phyloP scores from a whole-genome alignment of 1,284 basidiomycete species.

The Mycosarcoma mackinlayi region DNA sequence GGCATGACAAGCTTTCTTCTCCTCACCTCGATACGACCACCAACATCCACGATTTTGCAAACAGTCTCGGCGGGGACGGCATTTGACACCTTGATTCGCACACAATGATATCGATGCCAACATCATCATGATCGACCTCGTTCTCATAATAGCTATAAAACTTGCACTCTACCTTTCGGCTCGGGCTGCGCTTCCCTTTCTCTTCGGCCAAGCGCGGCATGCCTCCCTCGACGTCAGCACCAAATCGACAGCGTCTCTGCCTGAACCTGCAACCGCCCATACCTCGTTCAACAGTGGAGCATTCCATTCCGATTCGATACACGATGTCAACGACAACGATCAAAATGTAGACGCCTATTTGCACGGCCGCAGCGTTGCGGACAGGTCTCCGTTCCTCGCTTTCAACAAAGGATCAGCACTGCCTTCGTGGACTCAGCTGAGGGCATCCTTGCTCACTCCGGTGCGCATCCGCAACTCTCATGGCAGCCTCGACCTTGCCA shows the following conservation, averaged over 20 bases:
- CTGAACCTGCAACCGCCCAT: constrained; percentile 28
- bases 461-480: constrained; percentile 28
- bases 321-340: constrained; percentile 30
- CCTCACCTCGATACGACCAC: no score
- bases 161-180: constrained; percentile 39
- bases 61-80: no score
- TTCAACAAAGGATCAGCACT: constrained; percentile 18
- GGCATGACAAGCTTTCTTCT: no score
- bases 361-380: constrained; percentile 10
- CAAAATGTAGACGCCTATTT: no score
- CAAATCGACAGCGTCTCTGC: constrained; percentile 12
- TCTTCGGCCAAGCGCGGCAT: constrained; percentile 60
- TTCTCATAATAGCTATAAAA: constrained; percentile 42
- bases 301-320: constrained; percentile 22
- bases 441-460: constrained; percentile 19
- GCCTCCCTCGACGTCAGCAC: constrained; percentile 54
- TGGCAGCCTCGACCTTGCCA: constrained; percentile 32
- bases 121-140: constrained; percentile 26
- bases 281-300: background rate
- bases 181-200: constrained; percentile 51
- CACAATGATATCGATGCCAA: constrained; percentile 8
- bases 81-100: background rate
- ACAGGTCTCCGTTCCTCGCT: constrained; percentile 37
- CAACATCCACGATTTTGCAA: no score
- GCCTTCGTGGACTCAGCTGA: constrained; percentile 25